These are phyloP conservation scores for Plasmodium sp. DNA, from an alignment of 169 alveolate species.

Conservation along the genomic window DNA sequence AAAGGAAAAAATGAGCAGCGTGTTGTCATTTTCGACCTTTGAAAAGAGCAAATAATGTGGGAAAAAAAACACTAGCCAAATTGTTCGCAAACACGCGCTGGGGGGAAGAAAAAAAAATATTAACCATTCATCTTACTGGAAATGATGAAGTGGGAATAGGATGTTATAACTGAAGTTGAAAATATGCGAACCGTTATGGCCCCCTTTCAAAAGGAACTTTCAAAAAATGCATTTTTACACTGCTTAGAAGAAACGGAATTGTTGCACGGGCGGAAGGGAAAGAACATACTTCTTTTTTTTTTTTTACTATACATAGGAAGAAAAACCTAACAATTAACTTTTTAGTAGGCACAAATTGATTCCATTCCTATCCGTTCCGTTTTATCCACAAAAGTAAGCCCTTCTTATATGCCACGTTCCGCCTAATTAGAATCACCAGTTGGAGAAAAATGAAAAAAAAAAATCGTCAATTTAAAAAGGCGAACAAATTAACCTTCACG, in stretches of 20 bases:
- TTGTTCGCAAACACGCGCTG: background rate
- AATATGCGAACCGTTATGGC: background rate
- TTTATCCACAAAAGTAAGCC: background rate
- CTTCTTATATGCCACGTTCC: background rate
- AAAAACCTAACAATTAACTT: background rate
- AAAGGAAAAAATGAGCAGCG: background rate
- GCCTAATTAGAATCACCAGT: background rate
- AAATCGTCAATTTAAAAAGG: background rate
- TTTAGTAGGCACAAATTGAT: background rate
- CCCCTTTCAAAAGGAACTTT: background rate
- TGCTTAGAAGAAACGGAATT: background rate
- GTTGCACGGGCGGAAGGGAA: background rate
- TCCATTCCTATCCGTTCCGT: constrained; percentile 6
- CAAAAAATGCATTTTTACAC: background rate
- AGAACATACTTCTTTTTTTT: background rate
- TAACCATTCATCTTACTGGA: background rate
- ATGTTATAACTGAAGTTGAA: background rate
- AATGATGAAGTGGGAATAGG: background rate
- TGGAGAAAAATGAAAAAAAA: background rate
- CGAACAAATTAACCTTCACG: background rate
- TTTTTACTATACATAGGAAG: background rate
- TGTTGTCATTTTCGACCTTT: background rate
- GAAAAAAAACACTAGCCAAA: background rate
- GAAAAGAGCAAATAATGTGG: background rate
- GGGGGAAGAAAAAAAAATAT: background rate